Evolutionary conservation across 2,329 filamentous ascomycete genomes (phyloP).

Genomic region (Neofusicoccum sp.): DNA sequence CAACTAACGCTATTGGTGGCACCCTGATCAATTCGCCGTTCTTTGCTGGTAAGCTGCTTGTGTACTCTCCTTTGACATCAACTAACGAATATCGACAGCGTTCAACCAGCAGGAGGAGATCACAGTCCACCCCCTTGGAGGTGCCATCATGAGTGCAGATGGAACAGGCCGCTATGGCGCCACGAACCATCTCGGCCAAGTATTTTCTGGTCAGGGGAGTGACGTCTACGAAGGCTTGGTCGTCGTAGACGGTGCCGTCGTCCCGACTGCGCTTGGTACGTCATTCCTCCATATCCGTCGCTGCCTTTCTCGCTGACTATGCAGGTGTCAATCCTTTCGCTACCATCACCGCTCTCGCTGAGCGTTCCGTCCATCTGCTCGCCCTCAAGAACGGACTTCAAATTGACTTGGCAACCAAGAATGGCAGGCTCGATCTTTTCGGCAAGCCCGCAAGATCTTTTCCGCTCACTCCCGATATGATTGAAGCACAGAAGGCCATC

Average conservation of each 20-base stretch:
- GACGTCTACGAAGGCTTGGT: slow-evolving; percentile 59
- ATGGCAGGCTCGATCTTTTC: slow-evolving; percentile 20
- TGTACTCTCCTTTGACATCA: background rate
- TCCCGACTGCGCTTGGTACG: slow-evolving; percentile 58
- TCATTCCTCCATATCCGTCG: background rate
- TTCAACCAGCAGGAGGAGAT: slow-evolving; percentile 45
- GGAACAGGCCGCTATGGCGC: slow-evolving; percentile 58
- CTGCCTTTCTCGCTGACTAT: background rate
- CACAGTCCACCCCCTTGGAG: slow-evolving; percentile 67
- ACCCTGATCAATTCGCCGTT: slow-evolving; percentile 60
- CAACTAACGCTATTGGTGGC: slow-evolving; percentile 59
- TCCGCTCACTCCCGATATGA: background rate
- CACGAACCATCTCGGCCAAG: slow-evolving; percentile 60
- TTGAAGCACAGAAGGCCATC: slow-evolving; percentile 20
- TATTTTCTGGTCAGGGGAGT: slow-evolving; percentile 54
- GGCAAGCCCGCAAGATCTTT: slow-evolving; percentile 14
- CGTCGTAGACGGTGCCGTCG: slow-evolving; percentile 60
- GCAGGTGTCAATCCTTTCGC: slow-evolving; percentile 63
- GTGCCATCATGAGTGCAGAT: slow-evolving; percentile 62
- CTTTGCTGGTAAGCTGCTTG: slow-evolving; percentile 37
- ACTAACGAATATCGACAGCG: background rate
- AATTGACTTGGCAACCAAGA: slow-evolving; percentile 44
- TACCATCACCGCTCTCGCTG: slow-evolving; percentile 67
- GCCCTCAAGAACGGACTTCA: slow-evolving; percentile 41
- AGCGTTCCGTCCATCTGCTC: slow-evolving; percentile 58